Base-by-base conservation (phyloP, 2,329 filamentous ascomycete genomes). In the Trichoderma arundinaceum region DNA sequence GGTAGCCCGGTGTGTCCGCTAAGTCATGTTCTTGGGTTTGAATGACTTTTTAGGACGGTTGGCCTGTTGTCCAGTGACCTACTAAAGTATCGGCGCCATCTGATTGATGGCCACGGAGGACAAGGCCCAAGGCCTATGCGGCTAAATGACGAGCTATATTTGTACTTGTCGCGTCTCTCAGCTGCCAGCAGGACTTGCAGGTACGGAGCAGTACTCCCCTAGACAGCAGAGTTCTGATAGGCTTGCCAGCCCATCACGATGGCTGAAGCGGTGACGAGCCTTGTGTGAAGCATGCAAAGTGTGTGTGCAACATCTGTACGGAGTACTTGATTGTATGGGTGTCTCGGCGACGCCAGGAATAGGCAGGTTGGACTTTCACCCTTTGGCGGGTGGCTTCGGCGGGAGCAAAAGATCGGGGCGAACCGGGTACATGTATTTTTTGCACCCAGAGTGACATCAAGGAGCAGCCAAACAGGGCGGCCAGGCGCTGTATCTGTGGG, bases 371-470 rank as follows among this genome's bases (percentile, higher is more conserved):
- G 49, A 54, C n/a, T 19, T 58, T 54, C 28, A 17, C 60, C 35
- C 49, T 38, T 38, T 49, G 65, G 35, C 65, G 44, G 60, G 59
- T 64, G 59, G 60, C 59, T 70, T 71, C 73, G 73, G 73, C 71
- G 72, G 68, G 70, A 73, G 71, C 71, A 69, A 73, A 70, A 69
- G 17, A 69, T 77, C 75, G 75, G 75, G 72, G 72, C 71, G 75
- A 77, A 76, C 74, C 75, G 75, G 60, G 60, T 54, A 43, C 49
- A 44, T 33, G 60, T 46, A 9, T 49, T 19, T 17, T 59, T 59
- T 33, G 56, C 32, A 60, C 39, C 43, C 57, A 48, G n/a, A 12
- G 56, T 59, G 43, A 59, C 43, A 60, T 60, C 32, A 28, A 60
- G 33, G 3, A 49, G 46, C 22, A 12, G 8, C 39, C 35, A 49